phyloP scores from a whole-genome alignment of 768 basidiomycete species.

The Termitomyces sp. region DNA sequence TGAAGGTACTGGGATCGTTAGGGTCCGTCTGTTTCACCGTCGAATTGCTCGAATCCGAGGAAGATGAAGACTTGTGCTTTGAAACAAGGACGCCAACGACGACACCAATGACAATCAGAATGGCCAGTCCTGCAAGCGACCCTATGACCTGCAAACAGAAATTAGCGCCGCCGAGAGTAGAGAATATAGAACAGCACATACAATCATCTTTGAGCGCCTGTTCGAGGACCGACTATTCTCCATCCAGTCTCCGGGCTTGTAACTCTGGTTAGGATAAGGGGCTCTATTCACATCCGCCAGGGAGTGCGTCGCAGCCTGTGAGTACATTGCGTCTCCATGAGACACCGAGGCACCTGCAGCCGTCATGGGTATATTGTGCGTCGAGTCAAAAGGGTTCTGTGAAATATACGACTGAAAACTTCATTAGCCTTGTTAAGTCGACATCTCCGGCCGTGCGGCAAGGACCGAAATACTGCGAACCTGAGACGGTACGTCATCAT shows the following conservation, averaged over 20 bases:
- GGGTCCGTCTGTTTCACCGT: constrained; percentile 26
- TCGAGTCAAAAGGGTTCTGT: constrained; percentile 14
- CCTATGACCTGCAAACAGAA: constrained; percentile 39
- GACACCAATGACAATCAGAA: constrained; percentile 40
- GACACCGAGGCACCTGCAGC: constrained; percentile 6
- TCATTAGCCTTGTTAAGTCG: neutral
- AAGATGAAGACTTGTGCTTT: constrained; percentile 22
- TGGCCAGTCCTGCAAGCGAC: constrained; percentile 26
- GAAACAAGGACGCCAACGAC: constrained; percentile 54
- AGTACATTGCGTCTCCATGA: constrained; percentile 13
- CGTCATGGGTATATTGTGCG: constrained; percentile 13
- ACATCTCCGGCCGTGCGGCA: neutral
- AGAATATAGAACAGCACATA: constrained; percentile 2
- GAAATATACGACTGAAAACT: neutral
- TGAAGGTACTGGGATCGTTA: constrained; percentile 75
- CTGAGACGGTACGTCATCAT: constrained; percentile 14
- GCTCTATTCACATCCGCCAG: constrained; percentile 6
- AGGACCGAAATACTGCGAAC: constrained; percentile 2
- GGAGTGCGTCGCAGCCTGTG: constrained; percentile 14
- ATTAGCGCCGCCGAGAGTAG: neutral
- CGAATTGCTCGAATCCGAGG: constrained; percentile 11
- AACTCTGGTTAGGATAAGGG: constrained; percentile 8
- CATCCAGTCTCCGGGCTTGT: constrained; percentile 16
- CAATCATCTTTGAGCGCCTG: constrained; percentile 19
- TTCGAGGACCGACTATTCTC: constrained; percentile 6